Conservation (phyloP, 148 eudicot genomes). For the Rhododendron simsii region DNA sequence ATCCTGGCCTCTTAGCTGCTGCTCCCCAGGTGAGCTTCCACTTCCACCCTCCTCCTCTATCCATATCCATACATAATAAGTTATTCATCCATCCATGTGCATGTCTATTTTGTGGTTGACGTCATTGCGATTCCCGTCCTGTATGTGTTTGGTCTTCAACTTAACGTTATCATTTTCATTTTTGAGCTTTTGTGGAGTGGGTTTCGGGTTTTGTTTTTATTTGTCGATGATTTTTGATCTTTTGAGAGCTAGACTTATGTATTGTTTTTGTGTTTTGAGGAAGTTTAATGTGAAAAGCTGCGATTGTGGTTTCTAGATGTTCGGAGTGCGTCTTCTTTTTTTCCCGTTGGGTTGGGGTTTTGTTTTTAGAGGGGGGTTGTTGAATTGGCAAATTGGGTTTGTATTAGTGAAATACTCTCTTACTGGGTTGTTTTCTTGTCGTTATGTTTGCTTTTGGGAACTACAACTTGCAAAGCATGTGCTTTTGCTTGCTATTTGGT, state of each 20-base stretch:
- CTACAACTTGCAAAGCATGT: not conserved
- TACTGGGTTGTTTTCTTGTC: not conserved
- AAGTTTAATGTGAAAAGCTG: not conserved
- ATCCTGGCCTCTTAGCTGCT: constrained; percentile 1
- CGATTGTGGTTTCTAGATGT: not conserved
- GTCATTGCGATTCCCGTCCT: not conserved
- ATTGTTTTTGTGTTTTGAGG: not conserved
- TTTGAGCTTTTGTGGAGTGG: not conserved
- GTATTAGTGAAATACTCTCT: not conserved
- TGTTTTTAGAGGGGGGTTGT: not conserved
- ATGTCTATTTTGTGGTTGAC: not conserved
- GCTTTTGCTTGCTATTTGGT: no score
- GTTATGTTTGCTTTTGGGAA: not conserved
- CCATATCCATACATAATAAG: not conserved
- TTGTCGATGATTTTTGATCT: not conserved
- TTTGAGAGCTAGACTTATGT: not conserved
- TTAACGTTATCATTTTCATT: not conserved
- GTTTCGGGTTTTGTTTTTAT: not conserved
- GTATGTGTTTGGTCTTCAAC: not conserved
- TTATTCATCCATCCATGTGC: not conserved
- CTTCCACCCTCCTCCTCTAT: not conserved
- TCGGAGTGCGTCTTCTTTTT: not conserved
- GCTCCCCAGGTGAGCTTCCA: not conserved
- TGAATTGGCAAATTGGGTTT: not conserved
- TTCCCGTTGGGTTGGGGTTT: no score